Base-by-base conservation (phyloP, 352 stramenopile species). In the Phytopythium aichiense region DNA sequence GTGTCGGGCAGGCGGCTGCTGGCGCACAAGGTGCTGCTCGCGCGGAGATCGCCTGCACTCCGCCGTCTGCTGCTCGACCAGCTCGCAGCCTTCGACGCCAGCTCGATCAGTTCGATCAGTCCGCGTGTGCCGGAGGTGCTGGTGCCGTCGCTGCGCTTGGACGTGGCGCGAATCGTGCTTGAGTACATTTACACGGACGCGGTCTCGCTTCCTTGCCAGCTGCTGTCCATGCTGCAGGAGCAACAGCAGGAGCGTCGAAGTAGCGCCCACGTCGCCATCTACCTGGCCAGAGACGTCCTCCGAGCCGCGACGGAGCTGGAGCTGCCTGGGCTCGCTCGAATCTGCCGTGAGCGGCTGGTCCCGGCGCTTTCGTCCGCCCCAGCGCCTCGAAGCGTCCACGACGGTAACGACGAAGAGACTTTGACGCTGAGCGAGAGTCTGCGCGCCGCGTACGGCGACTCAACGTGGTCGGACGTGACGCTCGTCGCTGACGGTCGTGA, bases 121-220 rank as follows among this genome's bases (percentile, higher is more conserved):
- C 13, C n/a, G 7, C 16, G 18, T 4, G 33, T 33, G 9, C 33
- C 52, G 3, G 79, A 91, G 50, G 37, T 89, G 15, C 23, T 91
- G 15, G 66, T 91, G 4, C 69, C 79, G 7, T 64, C 71, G 40
- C 62, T 91, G 9, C 79, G 77, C 12, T 38, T 65, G 7, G 84
- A 93, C 25, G 69, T 91, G 8, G 81, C 77, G 6, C 70, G 63
- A 15, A 50, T 84, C 7, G 35, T 91, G 23, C 55, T 93, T 50
- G 80, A 90, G 56, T 93, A 79, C 64, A 72, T 91, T 42, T 91
- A 93, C 73, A 91, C 80, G 0, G 81, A 93, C 57, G 79, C 73
- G 23, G 66, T 90, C 22, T 79, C 76, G 1, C 43, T 71, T n/a
- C n/a, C 75, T 68, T 8, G 51, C 67, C 37, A 45, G 11, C 33